These are phyloP conservation scores for Saxophila tyrrhenica DNA, from an alignment of 495 filamentous ascomycete genomes.

Conservation along the genomic window DNA sequence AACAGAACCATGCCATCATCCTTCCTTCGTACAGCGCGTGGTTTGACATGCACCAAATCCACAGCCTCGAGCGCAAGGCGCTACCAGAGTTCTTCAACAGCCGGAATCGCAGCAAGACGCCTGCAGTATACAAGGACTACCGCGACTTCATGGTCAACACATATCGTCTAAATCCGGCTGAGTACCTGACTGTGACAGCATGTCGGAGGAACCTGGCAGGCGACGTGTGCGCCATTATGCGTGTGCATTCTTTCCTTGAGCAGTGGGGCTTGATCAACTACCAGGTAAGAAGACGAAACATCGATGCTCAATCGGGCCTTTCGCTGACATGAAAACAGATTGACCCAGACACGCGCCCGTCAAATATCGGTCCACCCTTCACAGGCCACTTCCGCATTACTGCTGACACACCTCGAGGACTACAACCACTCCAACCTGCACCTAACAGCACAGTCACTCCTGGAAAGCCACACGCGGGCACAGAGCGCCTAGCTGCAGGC, in stretches of 20 bases:
- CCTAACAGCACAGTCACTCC: conserved; percentile 60
- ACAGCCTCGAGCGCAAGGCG: conserved; percentile 79
- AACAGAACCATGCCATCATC: conserved; percentile 87
- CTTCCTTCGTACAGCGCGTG: conserved; percentile 92
- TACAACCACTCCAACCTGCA: conserved; percentile 88
- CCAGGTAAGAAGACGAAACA: conserved; percentile 49
- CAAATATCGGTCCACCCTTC: conserved; percentile 90
- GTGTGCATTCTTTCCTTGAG: conserved; percentile 95
- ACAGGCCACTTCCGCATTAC: conserved; percentile 94
- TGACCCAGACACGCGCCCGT: conserved; percentile 87
- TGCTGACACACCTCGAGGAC: conserved; percentile 85
- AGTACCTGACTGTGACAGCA: conserved; percentile 96
- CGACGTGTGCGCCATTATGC: conserved; percentile 98
- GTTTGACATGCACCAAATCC: conserved; percentile 94
- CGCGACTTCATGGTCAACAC: conserved; percentile 99
- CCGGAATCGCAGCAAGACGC: conserved; percentile 94
- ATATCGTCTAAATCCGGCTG: conserved; percentile 85
- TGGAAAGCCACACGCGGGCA: conserved; percentile 58
- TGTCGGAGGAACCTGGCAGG: conserved; percentile 91
- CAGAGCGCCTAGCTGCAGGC: conserved; percentile 62
- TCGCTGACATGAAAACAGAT: conserved; percentile 46
- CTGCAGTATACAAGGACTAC: conserved; percentile 96
- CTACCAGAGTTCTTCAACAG: conserved; percentile 97
- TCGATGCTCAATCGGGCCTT: neutral
- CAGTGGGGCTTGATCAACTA: conserved; percentile 99